These are phyloP conservation scores for Malassezia caprae DNA, from an alignment of 1,284 basidiomycete genomes.

Conservation along the genomic window DNA sequence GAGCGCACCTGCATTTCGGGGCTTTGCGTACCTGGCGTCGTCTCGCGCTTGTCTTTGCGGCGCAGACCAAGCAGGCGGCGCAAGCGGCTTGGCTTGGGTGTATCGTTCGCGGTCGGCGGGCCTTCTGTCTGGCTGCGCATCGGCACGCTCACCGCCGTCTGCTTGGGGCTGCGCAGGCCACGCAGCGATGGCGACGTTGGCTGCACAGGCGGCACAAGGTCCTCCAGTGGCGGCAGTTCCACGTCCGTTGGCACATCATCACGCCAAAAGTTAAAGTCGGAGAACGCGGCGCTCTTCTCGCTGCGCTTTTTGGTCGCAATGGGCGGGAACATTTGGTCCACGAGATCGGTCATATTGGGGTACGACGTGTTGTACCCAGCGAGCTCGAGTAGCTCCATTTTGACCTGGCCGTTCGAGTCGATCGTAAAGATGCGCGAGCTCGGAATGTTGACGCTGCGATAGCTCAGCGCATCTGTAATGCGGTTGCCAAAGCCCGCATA, in stretches of 20 bases:
- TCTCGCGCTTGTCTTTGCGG: slow-evolving; percentile 14
- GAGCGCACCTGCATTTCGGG: neutral
- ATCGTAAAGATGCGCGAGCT: slow-evolving; percentile 96
- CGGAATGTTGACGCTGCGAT: slow-evolving; percentile 87
- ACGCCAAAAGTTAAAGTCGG: slow-evolving; percentile 97
- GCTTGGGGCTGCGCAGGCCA: slow-evolving; percentile 11
- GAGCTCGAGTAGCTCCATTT: slow-evolving; percentile 88
- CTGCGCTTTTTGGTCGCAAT: slow-evolving; percentile 59
- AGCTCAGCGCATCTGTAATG: slow-evolving; percentile 93
- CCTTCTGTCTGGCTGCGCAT: neutral
- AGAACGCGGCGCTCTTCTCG: slow-evolving; percentile 67
- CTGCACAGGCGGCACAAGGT: slow-evolving; percentile 54
- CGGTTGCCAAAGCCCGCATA: slow-evolving; percentile 98
- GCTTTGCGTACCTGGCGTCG: neutral
- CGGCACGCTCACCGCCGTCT: neutral
- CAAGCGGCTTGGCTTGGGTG: slow-evolving; percentile 22
- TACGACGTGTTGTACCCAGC: slow-evolving; percentile 96
- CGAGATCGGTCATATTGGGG: slow-evolving; percentile 94
- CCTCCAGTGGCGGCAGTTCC: slow-evolving; percentile 59
- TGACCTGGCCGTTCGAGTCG: slow-evolving; percentile 87
- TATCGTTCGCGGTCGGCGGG: neutral
- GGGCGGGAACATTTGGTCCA: slow-evolving; percentile 98
- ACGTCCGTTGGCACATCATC: slow-evolving; percentile 56
- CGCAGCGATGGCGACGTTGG: slow-evolving; percentile 9
- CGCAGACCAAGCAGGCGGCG: slow-evolving; percentile 31